A percentile compares a stretch with the other conserved stretches of the same genome.
Conservation (phyloP, 441 rosid genomes). For the Croton laevigatus region DNA sequence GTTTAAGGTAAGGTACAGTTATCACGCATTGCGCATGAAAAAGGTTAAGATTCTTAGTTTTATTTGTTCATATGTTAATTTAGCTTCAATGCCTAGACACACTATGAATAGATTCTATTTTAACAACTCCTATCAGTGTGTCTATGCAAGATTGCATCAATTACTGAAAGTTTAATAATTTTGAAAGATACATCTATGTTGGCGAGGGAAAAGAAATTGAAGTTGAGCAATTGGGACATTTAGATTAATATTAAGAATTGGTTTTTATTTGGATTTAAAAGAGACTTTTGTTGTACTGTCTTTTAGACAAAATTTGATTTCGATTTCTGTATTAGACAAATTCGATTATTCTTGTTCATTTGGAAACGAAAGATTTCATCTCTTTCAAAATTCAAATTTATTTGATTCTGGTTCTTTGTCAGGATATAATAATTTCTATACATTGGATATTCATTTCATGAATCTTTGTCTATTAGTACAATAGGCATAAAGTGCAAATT, state of each 20-base stretch:
- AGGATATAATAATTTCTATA: neutral
- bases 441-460: neutral
- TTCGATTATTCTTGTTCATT: constrained; percentile 2
- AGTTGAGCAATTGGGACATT: neutral
- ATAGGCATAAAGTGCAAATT: neutral
- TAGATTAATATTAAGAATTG: constrained; percentile 4
- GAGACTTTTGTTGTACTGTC: constrained; percentile 11
- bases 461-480: neutral
- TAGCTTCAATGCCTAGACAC: too few species aligned
- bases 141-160: too few species aligned
- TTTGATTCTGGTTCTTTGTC: neutral
- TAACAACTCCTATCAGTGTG: too few species aligned
- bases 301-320: constrained; percentile 19
- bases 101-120: too few species aligned
- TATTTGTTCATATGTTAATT: too few species aligned
- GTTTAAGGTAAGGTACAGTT: neutral
- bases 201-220: too few species aligned
- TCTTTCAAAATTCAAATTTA: neutral
- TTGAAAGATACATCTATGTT: too few species aligned
- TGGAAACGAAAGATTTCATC: neutral
- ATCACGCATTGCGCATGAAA: too few species aligned
- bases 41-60: too few species aligned
- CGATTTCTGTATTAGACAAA: constrained; percentile 1
- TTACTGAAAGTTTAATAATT: too few species aligned
- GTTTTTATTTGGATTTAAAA: neutral